Base-by-base conservation (phyloP, 2,329 filamentous ascomycete genomes). In the Cadophora malorum region DNA sequence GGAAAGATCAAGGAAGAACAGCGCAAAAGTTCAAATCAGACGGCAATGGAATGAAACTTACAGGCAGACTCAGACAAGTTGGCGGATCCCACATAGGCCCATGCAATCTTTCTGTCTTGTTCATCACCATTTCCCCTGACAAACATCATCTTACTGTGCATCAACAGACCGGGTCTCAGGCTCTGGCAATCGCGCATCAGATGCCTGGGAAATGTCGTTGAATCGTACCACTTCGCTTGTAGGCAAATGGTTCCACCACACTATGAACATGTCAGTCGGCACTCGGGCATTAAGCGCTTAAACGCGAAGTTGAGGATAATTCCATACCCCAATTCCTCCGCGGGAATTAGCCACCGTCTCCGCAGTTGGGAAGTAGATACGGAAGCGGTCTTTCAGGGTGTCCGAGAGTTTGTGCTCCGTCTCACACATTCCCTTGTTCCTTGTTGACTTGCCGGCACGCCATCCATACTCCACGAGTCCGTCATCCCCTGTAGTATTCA, bases 31-130 rank as follows among this genome's bases (percentile, higher is more conserved):
- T 38, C 38, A 41, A 33, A 25, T 33, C 49, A 33, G 10, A 25
- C 33, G 33, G 41, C 50, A 33, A 66, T 55, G 23, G 45, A 35
- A 56, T 35, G 25, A 56, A 21, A 82, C 88, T 83, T 81, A 93
- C 91, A 99, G 35, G 96, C 96, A 77, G 92, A 94, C 79, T 97
- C 94, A 0, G 94, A 97, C 33, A 97, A 80, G 79, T 99, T 99
- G 8, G 93, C 93, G 74, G 93, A 97, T 19, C 96, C 96, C 47
- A 97, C 81, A 76, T 98, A 98, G 1, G 86, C 90, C 90, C 93
- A 98, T 4, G 89, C 88, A 53, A 63, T 38, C n/a, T 38, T 41
- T 14, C 47, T 53, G n/a, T 35, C 41, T 21, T 80, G 69, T 69
- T 23, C 67, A 71, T 33, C 25, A 23, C 21, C 68, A 7, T 63